Evolutionary conservation across 2,329 filamentous ascomycete species (phyloP).

Genomic region (Ophiocordyceps polyrhachis-furcata): DNA sequence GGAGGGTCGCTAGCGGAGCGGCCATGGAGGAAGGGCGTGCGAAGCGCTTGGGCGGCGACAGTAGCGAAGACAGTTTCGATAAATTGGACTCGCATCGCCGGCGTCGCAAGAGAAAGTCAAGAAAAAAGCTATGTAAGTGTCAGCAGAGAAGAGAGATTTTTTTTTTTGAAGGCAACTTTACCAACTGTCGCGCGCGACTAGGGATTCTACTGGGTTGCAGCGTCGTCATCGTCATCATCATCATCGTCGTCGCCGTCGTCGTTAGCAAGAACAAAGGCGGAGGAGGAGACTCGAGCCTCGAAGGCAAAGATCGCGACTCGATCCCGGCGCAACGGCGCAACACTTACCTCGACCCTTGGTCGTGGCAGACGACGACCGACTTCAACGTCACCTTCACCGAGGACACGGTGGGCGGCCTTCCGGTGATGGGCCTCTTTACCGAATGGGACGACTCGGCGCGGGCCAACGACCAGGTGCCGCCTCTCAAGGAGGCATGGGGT

Average conservation of each 20-base stretch:
- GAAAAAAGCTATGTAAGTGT: constrained; percentile 42
- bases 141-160: constrained; percentile 9
- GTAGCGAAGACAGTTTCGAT: constrained; percentile 24
- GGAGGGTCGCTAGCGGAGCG: constrained; percentile 50
- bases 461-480: constrained; percentile 64
- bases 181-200: too few relatives aligned
- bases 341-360: constrained; percentile 71
- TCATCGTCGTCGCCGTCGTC: constrained; percentile 46
- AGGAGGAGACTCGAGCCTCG: constrained; percentile 20
- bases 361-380: constrained; percentile 75
- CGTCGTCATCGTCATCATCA: constrained; percentile 44
- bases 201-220: constrained; percentile 37
- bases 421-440: constrained; percentile 73
- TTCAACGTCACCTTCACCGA: constrained; percentile 93
- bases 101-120: constrained; percentile 25
- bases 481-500: constrained; percentile 57
- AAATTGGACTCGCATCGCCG: constrained; percentile 29
- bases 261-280: constrained; percentile 35
- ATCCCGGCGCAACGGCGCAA: constrained; percentile 51
- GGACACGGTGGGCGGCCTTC: constrained; percentile 66
- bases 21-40: constrained; percentile 48
- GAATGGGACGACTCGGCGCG: constrained; percentile 68
- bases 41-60: constrained; percentile 14
- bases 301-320: constrained; percentile 31
- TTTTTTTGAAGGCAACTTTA: too few relatives aligned